Evolutionary conservation across 1,139 yeast species (phyloP).

Genomic region (Suhomyces coccinellae): DNA sequence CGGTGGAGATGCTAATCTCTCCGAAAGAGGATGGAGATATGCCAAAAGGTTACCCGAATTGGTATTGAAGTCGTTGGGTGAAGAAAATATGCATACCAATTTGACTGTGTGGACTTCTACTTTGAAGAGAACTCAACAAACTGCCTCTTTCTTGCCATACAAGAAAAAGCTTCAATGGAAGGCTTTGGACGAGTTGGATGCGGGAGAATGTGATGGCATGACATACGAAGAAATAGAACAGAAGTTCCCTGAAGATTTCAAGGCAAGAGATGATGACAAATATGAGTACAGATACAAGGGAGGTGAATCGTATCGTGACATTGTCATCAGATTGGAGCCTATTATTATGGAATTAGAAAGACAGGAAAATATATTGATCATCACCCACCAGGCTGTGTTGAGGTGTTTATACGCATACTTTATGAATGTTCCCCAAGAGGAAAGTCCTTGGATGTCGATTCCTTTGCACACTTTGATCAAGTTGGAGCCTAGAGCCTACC

Average conservation of each 20-base stretch:
- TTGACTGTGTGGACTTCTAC: constrained; percentile 98
- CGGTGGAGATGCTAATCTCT: constrained; percentile 91
- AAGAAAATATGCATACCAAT: constrained; percentile 58
- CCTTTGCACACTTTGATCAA: constrained; percentile 94
- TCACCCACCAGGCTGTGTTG: constrained; percentile 96
- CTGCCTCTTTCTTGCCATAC: constrained; percentile 81
- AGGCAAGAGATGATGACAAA: constrained; percentile 93
- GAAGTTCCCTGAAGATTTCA: constrained; percentile 88
- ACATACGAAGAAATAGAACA: constrained; percentile 80
- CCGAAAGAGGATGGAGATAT: constrained; percentile 83
- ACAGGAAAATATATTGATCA: constrained; percentile 91
- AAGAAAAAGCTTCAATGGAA: constrained; percentile 86
- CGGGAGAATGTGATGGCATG: constrained; percentile 97
- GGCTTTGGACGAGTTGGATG: constrained; percentile 95
- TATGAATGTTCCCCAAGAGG: constrained; percentile 98
- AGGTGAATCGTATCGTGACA: constrained; percentile 95
- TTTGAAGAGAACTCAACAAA: constrained; percentile 86
- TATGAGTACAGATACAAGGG: constrained; percentile 95
- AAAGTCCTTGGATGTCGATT: constrained; percentile 98
- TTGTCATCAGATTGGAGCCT: constrained; percentile 91
- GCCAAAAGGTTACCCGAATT: constrained; percentile 80
- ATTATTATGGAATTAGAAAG: constrained; percentile 97
- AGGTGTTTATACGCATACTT: constrained; percentile 96
- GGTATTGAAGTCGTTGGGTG: constrained; percentile 71
- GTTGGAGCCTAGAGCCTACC: constrained; percentile 91